These are phyloP conservation scores for Isatis lusitanica DNA, from an alignment of 441 rosid genomes.

Conservation along the genomic window DNA sequence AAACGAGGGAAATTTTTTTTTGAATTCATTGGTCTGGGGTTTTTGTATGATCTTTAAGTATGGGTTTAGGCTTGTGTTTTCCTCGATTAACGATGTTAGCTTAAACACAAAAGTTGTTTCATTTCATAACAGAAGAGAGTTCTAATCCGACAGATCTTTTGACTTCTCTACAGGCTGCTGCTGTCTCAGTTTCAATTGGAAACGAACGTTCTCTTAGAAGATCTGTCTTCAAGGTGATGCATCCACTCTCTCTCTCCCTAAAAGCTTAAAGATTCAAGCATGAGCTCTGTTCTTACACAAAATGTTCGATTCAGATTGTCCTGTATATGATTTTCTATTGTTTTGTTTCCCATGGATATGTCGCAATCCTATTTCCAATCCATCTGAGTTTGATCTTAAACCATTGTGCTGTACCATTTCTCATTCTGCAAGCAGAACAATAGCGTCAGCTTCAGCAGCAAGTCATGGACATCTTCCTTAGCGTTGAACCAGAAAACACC, in stretches of 20 bases:
- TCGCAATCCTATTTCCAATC: not conserved
- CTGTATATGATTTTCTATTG: not conserved
- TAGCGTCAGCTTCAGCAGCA: constrained; percentile 53
- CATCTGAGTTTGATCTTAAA: constrained; percentile 18
- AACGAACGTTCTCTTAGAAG: constrained; percentile 44
- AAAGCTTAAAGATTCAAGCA: not conserved
- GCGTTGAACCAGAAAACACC: constrained; percentile 49
- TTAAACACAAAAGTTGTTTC: not conserved
- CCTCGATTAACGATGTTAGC: not conserved
- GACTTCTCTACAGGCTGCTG: constrained; percentile 23
- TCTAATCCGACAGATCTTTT: not conserved
- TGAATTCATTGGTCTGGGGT: not conserved
- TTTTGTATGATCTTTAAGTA: constrained; percentile 10
- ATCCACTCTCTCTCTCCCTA: not conserved
- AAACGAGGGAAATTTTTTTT: constrained; percentile 25
- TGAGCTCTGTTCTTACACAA: not conserved
- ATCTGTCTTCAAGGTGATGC: constrained; percentile 57
- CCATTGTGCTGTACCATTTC: not conserved
- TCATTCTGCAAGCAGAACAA: constrained; percentile 47
- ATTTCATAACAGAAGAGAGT: not conserved
- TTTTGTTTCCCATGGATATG: not conserved
- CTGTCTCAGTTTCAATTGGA: constrained; percentile 52
- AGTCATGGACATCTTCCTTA: constrained; percentile 55
- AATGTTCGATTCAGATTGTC: not conserved
- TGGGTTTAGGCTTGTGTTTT: constrained; percentile 5